Percentiles rank a stretch among this genome's conserved stretches.
phyloP scores from a whole-genome alignment of 1,284 basidiomycete species.

The Porogramme epimiltina region DNA sequence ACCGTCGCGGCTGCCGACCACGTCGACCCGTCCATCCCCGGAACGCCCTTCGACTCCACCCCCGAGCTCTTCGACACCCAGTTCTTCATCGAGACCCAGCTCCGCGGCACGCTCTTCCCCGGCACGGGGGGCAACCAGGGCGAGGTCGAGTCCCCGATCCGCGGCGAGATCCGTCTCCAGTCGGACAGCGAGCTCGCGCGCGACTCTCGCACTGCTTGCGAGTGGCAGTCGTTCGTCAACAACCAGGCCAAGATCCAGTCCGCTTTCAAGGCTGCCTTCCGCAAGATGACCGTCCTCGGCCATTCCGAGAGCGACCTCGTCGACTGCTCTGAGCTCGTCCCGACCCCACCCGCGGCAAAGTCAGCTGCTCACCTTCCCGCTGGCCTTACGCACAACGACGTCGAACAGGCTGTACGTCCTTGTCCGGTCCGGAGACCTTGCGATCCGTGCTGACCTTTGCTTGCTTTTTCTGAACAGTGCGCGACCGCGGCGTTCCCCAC shows the following conservation, averaged over 20 bases:
- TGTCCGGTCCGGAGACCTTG: no score
- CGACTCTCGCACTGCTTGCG: slow-evolving; percentile 30
- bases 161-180: slow-evolving; percentile 31
- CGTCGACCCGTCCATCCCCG: slow-evolving; percentile 22
- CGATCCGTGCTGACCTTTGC: no score
- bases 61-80: slow-evolving; percentile 21
- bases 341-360: slow-evolving; percentile 20
- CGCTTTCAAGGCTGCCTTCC: slow-evolving; percentile 33
- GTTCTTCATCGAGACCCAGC: slow-evolving; percentile 25
- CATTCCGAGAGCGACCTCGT: slow-evolving; percentile 26
- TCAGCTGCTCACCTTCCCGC: slow-evolving; percentile 28
- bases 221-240: slow-evolving; percentile 35
- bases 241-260: slow-evolving; percentile 31
- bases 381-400: slow-evolving; percentile 24
- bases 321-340: slow-evolving; percentile 32
- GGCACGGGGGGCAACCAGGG: slow-evolving; percentile 25
- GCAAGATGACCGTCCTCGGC: slow-evolving; percentile 35
- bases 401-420: slow-evolving; percentile 25
- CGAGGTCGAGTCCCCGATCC: slow-evolving; percentile 24
- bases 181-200: slow-evolving; percentile 31
- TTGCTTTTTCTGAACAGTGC: neutral
- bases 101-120: slow-evolving; percentile 30
- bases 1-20: slow-evolving; percentile 22
- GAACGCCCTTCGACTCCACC: slow-evolving; percentile 22
- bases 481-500: slow-evolving; percentile 29